phyloP scores from a whole-genome alignment of 1,139 yeast species.

The Sugiyamaella sp. region DNA sequence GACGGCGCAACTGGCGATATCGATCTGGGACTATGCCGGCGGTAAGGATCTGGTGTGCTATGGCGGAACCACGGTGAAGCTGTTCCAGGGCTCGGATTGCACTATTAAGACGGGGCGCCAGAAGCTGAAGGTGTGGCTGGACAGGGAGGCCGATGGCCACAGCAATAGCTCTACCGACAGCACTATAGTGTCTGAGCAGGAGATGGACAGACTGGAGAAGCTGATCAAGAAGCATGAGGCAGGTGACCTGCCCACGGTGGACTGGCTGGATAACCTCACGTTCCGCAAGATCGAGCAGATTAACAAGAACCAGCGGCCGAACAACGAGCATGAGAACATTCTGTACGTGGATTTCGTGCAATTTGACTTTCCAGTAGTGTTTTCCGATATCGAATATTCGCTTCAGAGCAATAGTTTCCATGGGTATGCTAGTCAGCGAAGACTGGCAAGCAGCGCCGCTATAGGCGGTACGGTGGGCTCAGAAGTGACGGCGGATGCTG shows the following conservation, averaged over 20 bases:
- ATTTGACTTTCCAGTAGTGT: slow-evolving; percentile 82
- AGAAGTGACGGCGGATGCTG: neutral
- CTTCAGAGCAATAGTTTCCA: neutral
- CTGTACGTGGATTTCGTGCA: slow-evolving; percentile 71
- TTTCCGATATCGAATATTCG: slow-evolving; percentile 59
- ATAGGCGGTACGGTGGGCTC: too few species aligned
- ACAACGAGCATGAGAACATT: slow-evolving; percentile 44
- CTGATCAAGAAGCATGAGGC: slow-evolving; percentile 65
- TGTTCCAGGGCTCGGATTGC: slow-evolving; percentile 57
- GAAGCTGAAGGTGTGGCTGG: slow-evolving; percentile 49
- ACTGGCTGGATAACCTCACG: slow-evolving; percentile 78
- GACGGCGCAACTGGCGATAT: slow-evolving; percentile 60
- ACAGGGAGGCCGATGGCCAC: slow-evolving; percentile 42
- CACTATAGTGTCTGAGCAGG: slow-evolving; percentile 35
- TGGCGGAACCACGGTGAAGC: slow-evolving; percentile 60
- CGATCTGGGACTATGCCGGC: slow-evolving; percentile 67
- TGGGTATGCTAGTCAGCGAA: slow-evolving; percentile 1
- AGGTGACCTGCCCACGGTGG: slow-evolving; percentile 62
- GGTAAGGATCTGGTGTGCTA: slow-evolving; percentile 52
- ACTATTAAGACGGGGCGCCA: slow-evolving; percentile 62
- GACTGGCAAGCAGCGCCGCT: too few species aligned
- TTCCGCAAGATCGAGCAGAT: slow-evolving; percentile 58
- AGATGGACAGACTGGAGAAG: slow-evolving; percentile 52
- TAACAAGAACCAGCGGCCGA: slow-evolving; percentile 38
- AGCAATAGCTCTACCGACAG: slow-evolving; percentile 38